Percentiles rank a stretch among this genome's conserved stretches.
These are phyloP conservation scores for Hyaloperonospora arabidopsidis DNA, from an alignment of 352 stramenopile genomes.

Conservation along the genomic window DNA sequence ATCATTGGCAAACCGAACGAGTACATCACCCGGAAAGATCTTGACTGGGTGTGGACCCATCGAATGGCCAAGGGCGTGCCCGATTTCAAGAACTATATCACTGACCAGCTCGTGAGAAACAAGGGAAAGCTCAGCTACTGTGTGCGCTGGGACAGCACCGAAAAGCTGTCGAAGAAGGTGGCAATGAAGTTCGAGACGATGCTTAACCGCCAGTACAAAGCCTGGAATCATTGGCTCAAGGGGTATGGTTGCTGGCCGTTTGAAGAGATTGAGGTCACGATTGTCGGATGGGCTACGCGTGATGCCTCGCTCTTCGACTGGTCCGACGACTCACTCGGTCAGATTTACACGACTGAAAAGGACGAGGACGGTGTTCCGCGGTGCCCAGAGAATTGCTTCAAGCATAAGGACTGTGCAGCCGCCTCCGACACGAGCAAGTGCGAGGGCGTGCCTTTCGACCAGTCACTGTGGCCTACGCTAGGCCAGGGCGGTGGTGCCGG, in stretches of 20 bases:
- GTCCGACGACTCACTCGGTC: conserved; percentile 33
- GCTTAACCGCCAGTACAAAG: conserved; percentile 12
- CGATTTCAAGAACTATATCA: conserved; percentile 34
- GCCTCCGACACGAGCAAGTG: conserved; percentile 30
- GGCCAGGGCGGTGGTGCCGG: conserved; percentile 27
- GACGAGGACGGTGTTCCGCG: conserved; percentile 13
- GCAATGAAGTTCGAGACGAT: conserved; percentile 42
- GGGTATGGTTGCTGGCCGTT: conserved; percentile 16
- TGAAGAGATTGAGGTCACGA: conserved; percentile 31
- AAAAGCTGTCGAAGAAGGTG: conserved; percentile 21
- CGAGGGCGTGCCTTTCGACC: conserved; percentile 35
- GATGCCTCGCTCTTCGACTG: conserved; percentile 34
- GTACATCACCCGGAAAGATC: no score
- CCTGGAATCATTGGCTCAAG: no score
- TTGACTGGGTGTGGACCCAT: conserved; percentile 18
- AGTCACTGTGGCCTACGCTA: conserved; percentile 39
- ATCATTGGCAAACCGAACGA: no score
- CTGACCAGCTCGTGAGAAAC: conserved; percentile 31
- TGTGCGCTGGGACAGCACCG: conserved; percentile 35
- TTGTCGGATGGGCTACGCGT: conserved; percentile 34
- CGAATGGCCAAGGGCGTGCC: conserved; percentile 19
- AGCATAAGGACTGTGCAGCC: conserved; percentile 2
- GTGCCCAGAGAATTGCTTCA: neutral
- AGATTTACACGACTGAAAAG: conserved; percentile 19
- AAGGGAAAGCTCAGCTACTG: conserved; percentile 34